A percentile compares a stretch with the other conserved stretches of the same genome.
phyloP scores from a whole-genome alignment of 2,329 filamentous ascomycete species.

The Thelonectria blattea region DNA sequence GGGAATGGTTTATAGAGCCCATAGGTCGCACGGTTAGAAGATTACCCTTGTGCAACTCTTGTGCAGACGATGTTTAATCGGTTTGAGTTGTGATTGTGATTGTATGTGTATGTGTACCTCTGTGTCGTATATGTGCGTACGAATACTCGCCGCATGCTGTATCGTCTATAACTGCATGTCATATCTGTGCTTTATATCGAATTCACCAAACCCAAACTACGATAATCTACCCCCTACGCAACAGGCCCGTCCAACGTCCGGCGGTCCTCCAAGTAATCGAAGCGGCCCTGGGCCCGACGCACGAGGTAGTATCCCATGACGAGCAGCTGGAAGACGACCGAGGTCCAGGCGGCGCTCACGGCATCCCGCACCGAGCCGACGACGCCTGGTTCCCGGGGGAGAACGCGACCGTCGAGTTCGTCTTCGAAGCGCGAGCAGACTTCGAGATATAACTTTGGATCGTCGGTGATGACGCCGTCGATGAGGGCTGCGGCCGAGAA shows the following conservation, averaged over 20 bases:
- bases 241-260: slow-evolving; percentile 23
- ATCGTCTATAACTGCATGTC: too few relatives aligned
- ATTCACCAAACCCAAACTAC: too few relatives aligned
- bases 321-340: slow-evolving; percentile 30
- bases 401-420: slow-evolving; percentile 39
- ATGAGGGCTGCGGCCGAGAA: slow-evolving; percentile 46
- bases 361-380: slow-evolving; percentile 21
- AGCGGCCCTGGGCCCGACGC: slow-evolving; percentile 35
- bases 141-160: too few relatives aligned
- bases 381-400: slow-evolving; percentile 19
- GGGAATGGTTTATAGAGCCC: slow-evolving; percentile 7
- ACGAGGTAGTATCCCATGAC: slow-evolving; percentile 35
- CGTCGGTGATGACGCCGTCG: slow-evolving; percentile 87
- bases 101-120: too few relatives aligned
- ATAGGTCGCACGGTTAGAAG: background rate
- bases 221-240: background rate
- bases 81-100: background rate
- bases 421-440: slow-evolving; percentile 56
- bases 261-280: slow-evolving; percentile 38
- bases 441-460: slow-evolving; percentile 71
- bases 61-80: background rate
- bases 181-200: too few relatives aligned
- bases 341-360: slow-evolving; percentile 25
- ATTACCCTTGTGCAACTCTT: background rate
- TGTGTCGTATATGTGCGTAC: too few relatives aligned